A percentile compares a stretch with the other conserved stretches of the same genome.
Evolutionary conservation across 1,284 basidiomycete genomes (phyloP).

Genomic region (Limonomyces culmigenus): DNA sequence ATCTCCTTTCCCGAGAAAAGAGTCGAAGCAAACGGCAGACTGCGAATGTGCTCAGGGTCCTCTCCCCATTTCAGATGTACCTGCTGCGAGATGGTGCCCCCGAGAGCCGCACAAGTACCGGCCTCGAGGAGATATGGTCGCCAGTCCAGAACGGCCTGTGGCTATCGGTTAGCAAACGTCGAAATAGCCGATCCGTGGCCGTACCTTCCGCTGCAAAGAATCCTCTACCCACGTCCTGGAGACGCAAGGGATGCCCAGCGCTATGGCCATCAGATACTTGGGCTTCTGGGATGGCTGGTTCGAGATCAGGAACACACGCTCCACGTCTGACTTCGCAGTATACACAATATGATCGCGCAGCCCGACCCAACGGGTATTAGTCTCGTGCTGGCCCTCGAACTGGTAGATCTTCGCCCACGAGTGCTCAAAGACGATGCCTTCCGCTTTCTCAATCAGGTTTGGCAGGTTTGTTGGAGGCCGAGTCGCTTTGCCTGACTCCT

Average conservation of each 20-base stretch:
- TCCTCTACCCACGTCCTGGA: conserved; percentile 41
- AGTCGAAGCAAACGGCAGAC: no score
- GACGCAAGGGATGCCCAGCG: conserved; percentile 76
- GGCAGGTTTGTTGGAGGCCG: no score
- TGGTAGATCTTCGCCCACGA: conserved; percentile 51
- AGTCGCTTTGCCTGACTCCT: no score
- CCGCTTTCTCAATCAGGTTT: conserved; percentile 28
- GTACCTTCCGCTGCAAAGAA: no score
- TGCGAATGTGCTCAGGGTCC: conserved; percentile 28
- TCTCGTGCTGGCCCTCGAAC: conserved; percentile 33
- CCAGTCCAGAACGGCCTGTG: no score
- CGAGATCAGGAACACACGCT: conserved; percentile 54
- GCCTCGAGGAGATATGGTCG: conserved; percentile 45
- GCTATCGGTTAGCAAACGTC: no score
- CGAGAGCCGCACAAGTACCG: conserved; percentile 37
- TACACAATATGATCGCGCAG: conserved; percentile 28
- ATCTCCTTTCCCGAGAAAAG: no score
- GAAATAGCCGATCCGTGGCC: no score
- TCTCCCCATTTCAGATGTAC: conserved; percentile 60
- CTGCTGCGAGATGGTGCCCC: conserved; percentile 44
- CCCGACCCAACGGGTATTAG: conserved; percentile 35
- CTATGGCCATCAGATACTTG: conserved; percentile 70
- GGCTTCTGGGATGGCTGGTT: conserved; percentile 49
- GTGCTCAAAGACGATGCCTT: conserved; percentile 46
- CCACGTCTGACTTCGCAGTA: conserved; percentile 21